Evolutionary conservation across 2,329 filamentous ascomycete genomes (phyloP), one percentile per base, ranked within the genome.

Genomic region (Cercospora sojina): DNA sequence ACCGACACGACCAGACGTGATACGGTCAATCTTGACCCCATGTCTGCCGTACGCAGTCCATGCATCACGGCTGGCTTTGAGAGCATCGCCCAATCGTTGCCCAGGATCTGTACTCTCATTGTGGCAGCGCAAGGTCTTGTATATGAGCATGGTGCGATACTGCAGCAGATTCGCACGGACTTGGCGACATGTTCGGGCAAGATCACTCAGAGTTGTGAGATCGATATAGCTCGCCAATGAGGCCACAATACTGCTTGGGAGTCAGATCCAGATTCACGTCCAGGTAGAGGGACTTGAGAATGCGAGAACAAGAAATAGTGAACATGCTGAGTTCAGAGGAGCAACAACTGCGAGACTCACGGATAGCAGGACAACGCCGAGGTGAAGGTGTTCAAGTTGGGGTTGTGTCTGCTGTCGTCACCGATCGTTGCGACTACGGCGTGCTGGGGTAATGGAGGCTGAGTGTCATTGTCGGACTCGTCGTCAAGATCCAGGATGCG

Each of bases 201-300:
- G 87, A 70, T 90, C 88, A 78, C 96, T 90, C 73, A 97, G 86
- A 13, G 91, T 90, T 78, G 94, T 97, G 59, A 97, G 86, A 77
- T 98, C 94, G 77, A 97, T 87, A 72, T 87, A 86, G 32, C 87
- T 86, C 58, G 91, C 90, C 71, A 97, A 86, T 73, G 90, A 86
- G 70, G 88, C 87, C 72, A 91, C 88, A 76, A 97, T 87, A 74
- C 93, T 97, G 81, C 61, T 23, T 35, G 32, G 60, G 27, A 57
- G 68, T 66, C 18, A 71, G 71, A 74, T 74, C 51, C 12, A 23
- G 31, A 31, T 49, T 16, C 51, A 1, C 25, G 5, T 7, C 13
- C 51, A 16, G 27, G 27, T 13, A 27, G 31, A 73, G 73, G 75
- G 16, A n/a, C 56, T 20, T 20, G 27, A 59, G 38, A 10, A 53